These are phyloP conservation scores for Cochlearia excelsa DNA, from an alignment of 345 rosid genomes.

Conservation along the genomic window DNA sequence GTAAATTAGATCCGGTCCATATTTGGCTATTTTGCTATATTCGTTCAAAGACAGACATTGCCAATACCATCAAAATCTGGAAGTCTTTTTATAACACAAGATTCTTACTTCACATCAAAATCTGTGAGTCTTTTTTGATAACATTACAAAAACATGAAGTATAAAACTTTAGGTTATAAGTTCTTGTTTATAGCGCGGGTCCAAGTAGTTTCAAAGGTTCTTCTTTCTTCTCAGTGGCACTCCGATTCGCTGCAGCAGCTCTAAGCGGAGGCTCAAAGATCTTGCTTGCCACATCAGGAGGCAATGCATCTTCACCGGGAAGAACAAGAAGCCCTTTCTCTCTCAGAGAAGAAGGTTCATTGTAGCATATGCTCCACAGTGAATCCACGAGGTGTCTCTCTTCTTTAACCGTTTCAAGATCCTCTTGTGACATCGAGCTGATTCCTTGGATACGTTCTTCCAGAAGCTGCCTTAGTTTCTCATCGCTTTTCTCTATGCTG, in stretches of 20 bases:
- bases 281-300: slow-evolving; percentile 79
- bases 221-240: slow-evolving; percentile 44
- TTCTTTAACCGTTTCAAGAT: slow-evolving; percentile 72
- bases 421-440: slow-evolving; percentile 72
- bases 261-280: slow-evolving; percentile 85
- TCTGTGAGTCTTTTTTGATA: not conserved
- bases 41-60: not conserved
- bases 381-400: slow-evolving; percentile 84
- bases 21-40: not conserved
- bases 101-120: not conserved
- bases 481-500: slow-evolving; percentile 47
- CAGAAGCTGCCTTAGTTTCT: slow-evolving; percentile 63
- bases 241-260: slow-evolving; percentile 59
- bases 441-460: slow-evolving; percentile 63
- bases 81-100: too few species aligned
- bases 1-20: not conserved
- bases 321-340: slow-evolving; percentile 77
- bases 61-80: too few species aligned
- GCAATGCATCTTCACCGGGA: slow-evolving; percentile 70
- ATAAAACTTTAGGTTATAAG: slow-evolving; percentile 6
- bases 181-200: slow-evolving; percentile 38
- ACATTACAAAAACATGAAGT: slow-evolving; percentile 11
- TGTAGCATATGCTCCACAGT: slow-evolving; percentile 65
- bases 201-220: slow-evolving; percentile 64
- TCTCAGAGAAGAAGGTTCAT: slow-evolving; percentile 69